A percentile compares a stretch with the other conserved stretches of the same genome.
These are phyloP conservation scores for Termitomyces sp. DNA, from an alignment of 1,284 basidiomycete genomes.

Conservation along the genomic window DNA sequence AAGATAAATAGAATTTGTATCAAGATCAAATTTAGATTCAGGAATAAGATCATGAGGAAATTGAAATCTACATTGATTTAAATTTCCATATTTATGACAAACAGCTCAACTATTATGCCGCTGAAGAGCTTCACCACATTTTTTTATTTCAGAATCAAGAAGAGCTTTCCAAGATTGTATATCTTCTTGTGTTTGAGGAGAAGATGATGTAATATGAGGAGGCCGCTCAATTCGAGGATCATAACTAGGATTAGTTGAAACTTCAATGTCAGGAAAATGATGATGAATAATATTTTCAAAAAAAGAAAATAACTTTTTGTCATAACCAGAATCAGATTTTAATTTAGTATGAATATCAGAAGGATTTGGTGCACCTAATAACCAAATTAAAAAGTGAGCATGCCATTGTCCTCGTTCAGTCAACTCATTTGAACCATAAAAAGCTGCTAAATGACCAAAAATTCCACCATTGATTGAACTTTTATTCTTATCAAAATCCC, in stretches of 20 bases:
- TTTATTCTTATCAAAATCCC: not conserved
- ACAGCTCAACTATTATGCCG: not conserved
- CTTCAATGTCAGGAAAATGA: too few species aligned
- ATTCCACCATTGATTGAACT: not conserved
- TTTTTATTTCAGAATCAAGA: not conserved
- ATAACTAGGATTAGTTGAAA: not conserved
- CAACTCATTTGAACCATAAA: not conserved
- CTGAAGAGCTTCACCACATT: not conserved
- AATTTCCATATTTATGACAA: not conserved
- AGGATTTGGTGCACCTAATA: not conserved
- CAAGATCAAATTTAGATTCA: not conserved
- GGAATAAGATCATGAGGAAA: not conserved
- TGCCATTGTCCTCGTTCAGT: not conserved
- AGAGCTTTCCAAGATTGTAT: not conserved
- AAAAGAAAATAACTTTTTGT: not conserved
- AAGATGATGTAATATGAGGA: not conserved
- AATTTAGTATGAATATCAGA: not conserved
- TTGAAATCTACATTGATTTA: not conserved
- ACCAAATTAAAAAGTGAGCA: not conserved
- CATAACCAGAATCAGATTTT: not conserved
- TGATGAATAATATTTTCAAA: not conserved
- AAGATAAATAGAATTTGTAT: not conserved
- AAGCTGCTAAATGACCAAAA: not conserved
- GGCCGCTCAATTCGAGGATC: not conserved
- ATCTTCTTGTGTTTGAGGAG: not conserved